Percentiles rank a stretch among this genome's conserved stretches.
phyloP scores from a whole-genome alignment of 2,329 filamentous ascomycete genomes.

The Colletotrichum tamarilloi region DNA sequence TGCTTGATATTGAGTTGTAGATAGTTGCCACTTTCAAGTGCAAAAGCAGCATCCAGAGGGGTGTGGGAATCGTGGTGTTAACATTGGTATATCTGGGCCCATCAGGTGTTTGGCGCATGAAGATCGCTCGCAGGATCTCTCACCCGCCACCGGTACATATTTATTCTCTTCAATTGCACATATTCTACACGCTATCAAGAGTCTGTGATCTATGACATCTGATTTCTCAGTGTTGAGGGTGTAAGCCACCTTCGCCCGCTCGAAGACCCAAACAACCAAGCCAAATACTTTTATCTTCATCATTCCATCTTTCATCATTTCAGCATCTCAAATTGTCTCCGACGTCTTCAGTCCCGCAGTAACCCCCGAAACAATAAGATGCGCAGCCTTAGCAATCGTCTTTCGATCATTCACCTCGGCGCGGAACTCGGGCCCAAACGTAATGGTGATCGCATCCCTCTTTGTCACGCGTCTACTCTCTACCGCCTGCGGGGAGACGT shows the following conservation, averaged over 20 bases:
- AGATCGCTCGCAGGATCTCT: not conserved
- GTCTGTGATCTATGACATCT: not conserved
- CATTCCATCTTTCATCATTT: not conserved
- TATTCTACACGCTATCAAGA: not conserved
- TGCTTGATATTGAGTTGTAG: not conserved
- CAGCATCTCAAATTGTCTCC: not conserved
- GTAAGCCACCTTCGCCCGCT: too few relatives aligned
- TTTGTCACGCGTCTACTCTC: slow-evolving; percentile 10
- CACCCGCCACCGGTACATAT: not conserved
- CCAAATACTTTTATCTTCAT: not conserved
- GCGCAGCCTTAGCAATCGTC: not conserved
- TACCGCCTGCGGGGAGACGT: not conserved
- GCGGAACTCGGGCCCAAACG: slow-evolving; percentile 5
- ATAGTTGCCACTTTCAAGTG: not conserved
- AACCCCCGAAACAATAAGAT: not conserved
- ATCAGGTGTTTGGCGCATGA: not conserved
- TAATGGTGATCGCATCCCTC: not conserved
- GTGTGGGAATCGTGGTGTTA: not conserved
- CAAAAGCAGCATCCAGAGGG: too few relatives aligned
- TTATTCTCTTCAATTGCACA: not conserved
- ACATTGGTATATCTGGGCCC: not conserved
- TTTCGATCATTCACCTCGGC: slow-evolving; percentile 8
- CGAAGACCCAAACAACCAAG: not conserved
- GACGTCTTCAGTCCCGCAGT: not conserved
- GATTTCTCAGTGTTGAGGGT: not conserved